These are phyloP conservation scores for Crithidia mellificae DNA, from an alignment of 208 protist species.

Conservation along the genomic window DNA sequence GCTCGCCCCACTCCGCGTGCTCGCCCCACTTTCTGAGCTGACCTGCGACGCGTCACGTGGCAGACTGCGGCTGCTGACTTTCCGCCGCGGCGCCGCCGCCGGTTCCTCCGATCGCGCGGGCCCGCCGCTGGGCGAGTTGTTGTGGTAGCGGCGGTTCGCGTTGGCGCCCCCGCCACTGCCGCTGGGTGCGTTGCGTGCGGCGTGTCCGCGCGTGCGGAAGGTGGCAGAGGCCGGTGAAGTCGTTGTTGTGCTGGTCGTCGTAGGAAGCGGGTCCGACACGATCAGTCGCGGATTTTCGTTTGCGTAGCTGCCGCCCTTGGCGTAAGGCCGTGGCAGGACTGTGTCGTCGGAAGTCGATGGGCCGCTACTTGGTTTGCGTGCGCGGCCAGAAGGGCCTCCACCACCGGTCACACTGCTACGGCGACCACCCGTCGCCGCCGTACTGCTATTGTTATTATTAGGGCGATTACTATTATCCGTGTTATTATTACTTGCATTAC, in stretches of 20 bases:
- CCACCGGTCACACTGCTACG: not conserved
- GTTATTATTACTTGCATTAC: not conserved
- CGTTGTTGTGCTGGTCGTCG: not conserved
- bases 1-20: conserved; percentile 1
- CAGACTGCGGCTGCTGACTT: conserved; percentile 10
- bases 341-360: conserved; percentile 24
- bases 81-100: not conserved
- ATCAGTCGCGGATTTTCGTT: conserved; percentile 24
- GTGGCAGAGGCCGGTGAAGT: conserved; percentile 8
- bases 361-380: not conserved
- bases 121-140: not conserved
- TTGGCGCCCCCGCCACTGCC: too few species aligned
- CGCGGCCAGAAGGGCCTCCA: not conserved
- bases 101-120: not conserved
- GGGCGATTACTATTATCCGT: not conserved
- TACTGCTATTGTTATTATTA: not conserved
- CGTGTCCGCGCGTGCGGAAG: conserved; percentile 1
- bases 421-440: too few species aligned
- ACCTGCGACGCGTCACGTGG: conserved; percentile 1
- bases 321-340: conserved; percentile 10
- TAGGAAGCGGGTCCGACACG: conserved; percentile 27
- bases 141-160: too few species aligned
- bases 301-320: conserved; percentile 20
- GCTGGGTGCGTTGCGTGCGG: not conserved
- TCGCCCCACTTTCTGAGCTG: conserved; percentile 4